Evolutionary conservation across 1,284 basidiomycete species (phyloP), one percentile per base, ranked within the genome.

Genomic region (Athelia sp.): DNA sequence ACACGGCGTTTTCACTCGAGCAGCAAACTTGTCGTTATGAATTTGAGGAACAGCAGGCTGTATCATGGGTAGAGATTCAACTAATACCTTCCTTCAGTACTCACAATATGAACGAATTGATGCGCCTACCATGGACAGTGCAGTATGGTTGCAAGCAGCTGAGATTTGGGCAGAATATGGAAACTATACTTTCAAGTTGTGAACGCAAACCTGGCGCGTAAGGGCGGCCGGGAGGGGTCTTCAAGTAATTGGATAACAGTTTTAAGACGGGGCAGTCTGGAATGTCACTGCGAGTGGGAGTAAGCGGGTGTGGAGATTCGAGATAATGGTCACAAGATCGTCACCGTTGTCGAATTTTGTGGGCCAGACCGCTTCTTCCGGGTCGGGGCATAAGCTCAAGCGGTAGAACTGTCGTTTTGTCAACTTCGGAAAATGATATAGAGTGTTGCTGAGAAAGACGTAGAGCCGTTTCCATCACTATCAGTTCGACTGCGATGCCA

Each of bases 61-160:
- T 15, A 68, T 66, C 47, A 67, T 57, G 13, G 62, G 56, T 19
- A 67, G 60, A 14, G 62, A 54, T 19, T 68, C 67, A 13, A 66
- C 69, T 74, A 53, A 13, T 17, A 46, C n/a, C 38, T 46, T 6
- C 32, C 17, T n/a, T 32, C 9, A 46, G 1, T 15, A 44, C 1
- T 31, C 19, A 34, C 50, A 22, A 50, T 32, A 48, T 21, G 21
- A 34, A 31, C 8, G n/a, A 15, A 46, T 9, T 18, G 2, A n/a
- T 52, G 48, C 46, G 61, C 66, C 57, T 56, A 78, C 81, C 59
- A 57, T 84, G 82, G 2, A 71, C 63, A 29, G 63, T 58, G 54
- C 82, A 85, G 50, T 74, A 73, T 1, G 73, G 67, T 17, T 75
- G 72, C 1, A 75, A 35, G 52, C 82, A 84, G 46, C 70, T 80